Conservation (phyloP, 176 grass and related monocot species). For the Poa pratensis region DNA sequence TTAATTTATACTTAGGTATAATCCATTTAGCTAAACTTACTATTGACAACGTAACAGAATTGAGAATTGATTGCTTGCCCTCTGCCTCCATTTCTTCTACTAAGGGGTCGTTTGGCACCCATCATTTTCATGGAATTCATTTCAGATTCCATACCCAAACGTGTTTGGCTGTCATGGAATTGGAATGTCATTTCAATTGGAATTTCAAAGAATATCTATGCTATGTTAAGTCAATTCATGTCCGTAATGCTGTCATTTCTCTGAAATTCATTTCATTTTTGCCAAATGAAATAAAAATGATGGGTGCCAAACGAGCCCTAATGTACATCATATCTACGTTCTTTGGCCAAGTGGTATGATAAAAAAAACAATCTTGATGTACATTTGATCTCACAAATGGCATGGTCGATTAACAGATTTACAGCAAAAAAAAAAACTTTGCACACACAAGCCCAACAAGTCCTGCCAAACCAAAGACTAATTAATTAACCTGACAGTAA, state of each 20-base stretch:
- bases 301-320: no score
- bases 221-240: no score
- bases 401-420: neutral
- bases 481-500: neutral
- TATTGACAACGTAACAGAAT: neutral
- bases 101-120: no score
- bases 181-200: no score
- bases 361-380: constrained; percentile 36
- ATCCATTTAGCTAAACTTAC: neutral
- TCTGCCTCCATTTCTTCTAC: neutral
- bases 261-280: no score
- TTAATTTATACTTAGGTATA: neutral
- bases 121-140: no score
- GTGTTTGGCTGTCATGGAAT: no score
- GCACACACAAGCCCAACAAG: constrained; percentile 36
- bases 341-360: constrained; percentile 22
- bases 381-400: constrained; percentile 18
- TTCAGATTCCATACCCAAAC: no score
- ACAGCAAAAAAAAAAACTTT: constrained; percentile 2
- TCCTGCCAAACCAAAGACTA: constrained; percentile 31
- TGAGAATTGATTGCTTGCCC: neutral
- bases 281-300: no score
- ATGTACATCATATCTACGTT: constrained; percentile 16
- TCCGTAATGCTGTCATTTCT: no score
- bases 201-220: no score